Percentiles rank a stretch among this genome's conserved stretches.
These are phyloP conservation scores for Blakeslea trispora DNA, from an alignment of 371 early-diverging fungal species.

Conservation along the genomic window DNA sequence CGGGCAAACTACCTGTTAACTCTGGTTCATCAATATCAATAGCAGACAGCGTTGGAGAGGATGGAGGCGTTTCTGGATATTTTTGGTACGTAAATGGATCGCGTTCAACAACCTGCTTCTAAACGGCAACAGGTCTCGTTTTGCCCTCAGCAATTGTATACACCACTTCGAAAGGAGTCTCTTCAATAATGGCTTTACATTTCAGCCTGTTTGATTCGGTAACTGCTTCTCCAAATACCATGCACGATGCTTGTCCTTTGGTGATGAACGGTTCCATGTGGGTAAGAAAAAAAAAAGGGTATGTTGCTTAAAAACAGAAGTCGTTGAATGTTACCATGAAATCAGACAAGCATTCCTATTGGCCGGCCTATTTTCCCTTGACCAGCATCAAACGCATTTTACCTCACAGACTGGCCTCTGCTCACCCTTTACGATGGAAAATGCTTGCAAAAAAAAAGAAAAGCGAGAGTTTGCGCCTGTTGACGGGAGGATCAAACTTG, in stretches of 20 bases:
- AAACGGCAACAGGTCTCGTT: background rate
- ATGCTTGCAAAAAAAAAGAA: too few relatives aligned
- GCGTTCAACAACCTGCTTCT: conserved; percentile 1
- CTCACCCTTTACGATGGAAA: too few relatives aligned
- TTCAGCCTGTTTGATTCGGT: background rate
- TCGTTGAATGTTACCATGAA: conserved; percentile 1
- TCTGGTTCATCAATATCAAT: conserved; percentile 2
- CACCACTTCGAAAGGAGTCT: conserved; percentile 1
- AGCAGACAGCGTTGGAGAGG: background rate
- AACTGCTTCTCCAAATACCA: background rate
- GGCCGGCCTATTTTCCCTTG: background rate
- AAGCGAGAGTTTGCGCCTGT: too few relatives aligned
- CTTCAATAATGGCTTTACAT: background rate
- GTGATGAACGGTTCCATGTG: conserved; percentile 1
- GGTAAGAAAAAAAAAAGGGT: conserved; percentile 3
- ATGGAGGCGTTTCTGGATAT: too few relatives aligned
- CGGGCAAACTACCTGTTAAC: conserved; percentile 2
- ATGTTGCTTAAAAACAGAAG: background rate
- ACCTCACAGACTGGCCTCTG: too few relatives aligned
- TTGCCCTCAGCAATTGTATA: conserved; percentile 2
- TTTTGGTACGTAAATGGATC: background rate
- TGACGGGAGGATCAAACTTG: too few relatives aligned
- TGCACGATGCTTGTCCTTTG: background rate
- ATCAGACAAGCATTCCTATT: conserved; percentile 2
- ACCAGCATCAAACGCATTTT: background rate